Base-by-base conservation (phyloP, 2,329 filamentous ascomycete genomes). In the Fusarium sacchari region DNA sequence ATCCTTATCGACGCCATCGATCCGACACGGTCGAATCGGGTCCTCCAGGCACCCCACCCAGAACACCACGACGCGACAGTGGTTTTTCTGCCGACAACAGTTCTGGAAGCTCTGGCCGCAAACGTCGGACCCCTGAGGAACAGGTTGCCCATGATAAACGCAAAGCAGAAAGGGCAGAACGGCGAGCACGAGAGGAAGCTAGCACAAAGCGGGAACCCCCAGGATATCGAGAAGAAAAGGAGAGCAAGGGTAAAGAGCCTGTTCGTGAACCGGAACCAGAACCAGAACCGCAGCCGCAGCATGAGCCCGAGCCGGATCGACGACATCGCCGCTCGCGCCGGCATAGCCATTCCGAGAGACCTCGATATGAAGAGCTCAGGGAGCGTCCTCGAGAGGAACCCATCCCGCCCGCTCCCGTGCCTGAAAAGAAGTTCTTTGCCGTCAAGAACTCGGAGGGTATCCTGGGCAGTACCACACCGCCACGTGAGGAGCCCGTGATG, bases 101-200 rank as follows among this genome's bases (percentile, higher is more conserved):
- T 66, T 80, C 81, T 49, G 81, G 79, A 49, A 78, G 79, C 50
- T 80, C 81, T 40, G 73, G 78, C 32, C 77, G 78, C 63, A 79
- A 74, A 59, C 81, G 82, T 46, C 84, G 86, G 64, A 86, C 84
- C 6, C 80, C 83, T 5, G 86, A 88, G 69, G 86, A 88, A 73
- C 86, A 87, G 67, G 85, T 82, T 22, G 85, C 83, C 5, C 85
- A 88, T 60, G 87, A 89, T 4, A 84, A 78, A 70, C 84, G 84
- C 66, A 88, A 85, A 77, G 84, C 83, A 58, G 86, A 88, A 72
- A 84, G 85, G 44, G 61, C 71, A 26, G 74, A 77, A 39, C 34
- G 84, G 81, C 47, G 73, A 22, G 43, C 64, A 50, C 66, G 65
- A 36, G 76, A 78, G 26, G 76, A 77, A 28, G 22, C 68, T n/a